Evolutionary conservation across 345 rosid genomes (phyloP).

Genomic region (Hibiscus trionum): DNA sequence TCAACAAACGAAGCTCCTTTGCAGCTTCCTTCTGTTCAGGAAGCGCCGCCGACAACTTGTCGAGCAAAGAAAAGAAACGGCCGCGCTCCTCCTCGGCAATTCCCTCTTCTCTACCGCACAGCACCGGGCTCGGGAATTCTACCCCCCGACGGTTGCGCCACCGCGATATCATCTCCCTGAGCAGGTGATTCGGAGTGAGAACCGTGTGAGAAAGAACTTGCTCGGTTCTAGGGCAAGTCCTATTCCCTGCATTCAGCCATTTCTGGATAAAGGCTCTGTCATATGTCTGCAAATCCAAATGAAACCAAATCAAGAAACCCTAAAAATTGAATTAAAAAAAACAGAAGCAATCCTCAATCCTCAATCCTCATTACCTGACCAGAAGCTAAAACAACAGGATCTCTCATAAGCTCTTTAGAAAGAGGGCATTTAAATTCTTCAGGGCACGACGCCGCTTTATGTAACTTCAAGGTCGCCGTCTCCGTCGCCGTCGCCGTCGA

Average conservation of each 20-base stretch:
- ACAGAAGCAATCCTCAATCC: neutral
- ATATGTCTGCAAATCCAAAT: slow-evolving; percentile 59
- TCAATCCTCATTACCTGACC: slow-evolving; percentile 55
- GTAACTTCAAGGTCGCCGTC: slow-evolving; percentile 19
- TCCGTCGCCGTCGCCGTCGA: slow-evolving; percentile 20
- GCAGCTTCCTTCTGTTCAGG: slow-evolving; percentile 76
- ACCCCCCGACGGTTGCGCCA: slow-evolving; percentile 69
- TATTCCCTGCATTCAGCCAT: slow-evolving; percentile 76
- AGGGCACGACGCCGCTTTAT: slow-evolving; percentile 48
- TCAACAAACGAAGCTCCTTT: slow-evolving; percentile 62
- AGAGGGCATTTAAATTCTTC: slow-evolving; percentile 82
- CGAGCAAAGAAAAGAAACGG: slow-evolving; percentile 51
- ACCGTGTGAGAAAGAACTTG: slow-evolving; percentile 74
- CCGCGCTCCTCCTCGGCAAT: slow-evolving; percentile 53
- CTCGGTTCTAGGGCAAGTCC: slow-evolving; percentile 80
- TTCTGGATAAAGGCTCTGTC: slow-evolving; percentile 75
- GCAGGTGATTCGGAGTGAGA: slow-evolving; percentile 64
- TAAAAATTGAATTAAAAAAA: neutral
- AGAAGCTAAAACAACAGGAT: slow-evolving; percentile 83
- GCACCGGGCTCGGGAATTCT: slow-evolving; percentile 34
- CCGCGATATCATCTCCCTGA: slow-evolving; percentile 72
- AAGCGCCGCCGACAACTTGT: slow-evolving; percentile 41
- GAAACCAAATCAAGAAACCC: slow-evolving; percentile 9
- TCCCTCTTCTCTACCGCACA: slow-evolving; percentile 39
- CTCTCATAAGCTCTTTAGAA: slow-evolving; percentile 83